phyloP scores from a whole-genome alignment of 1,284 basidiomycete species.

The Microbotryum lychnidis-dioicae region DNA sequence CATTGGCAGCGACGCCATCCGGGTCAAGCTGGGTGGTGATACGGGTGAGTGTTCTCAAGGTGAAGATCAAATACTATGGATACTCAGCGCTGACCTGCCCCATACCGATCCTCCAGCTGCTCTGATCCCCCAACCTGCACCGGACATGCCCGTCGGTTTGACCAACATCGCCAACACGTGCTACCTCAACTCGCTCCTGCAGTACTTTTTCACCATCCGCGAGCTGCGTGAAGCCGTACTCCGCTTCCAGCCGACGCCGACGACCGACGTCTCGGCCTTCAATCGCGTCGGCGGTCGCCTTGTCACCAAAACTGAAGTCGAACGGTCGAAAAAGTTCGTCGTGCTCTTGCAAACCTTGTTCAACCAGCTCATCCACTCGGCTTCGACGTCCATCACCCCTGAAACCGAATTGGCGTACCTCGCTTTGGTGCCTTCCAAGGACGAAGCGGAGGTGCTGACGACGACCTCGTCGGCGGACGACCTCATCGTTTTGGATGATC shows the following conservation, averaged over 20 bases:
- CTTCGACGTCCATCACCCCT: conserved; percentile 64
- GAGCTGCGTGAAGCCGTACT: conserved; percentile 69
- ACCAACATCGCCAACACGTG: conserved; percentile 91
- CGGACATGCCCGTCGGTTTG: conserved; percentile 70
- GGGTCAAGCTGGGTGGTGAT: not conserved
- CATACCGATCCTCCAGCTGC: not conserved
- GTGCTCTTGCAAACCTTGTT: conserved; percentile 69
- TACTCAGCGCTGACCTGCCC: not conserved
- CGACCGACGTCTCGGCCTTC: conserved; percentile 48
- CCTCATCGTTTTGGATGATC: too few species aligned
- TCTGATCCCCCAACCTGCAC: conserved; percentile 9
- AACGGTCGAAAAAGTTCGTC: conserved; percentile 75
- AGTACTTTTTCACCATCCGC: conserved; percentile 92
- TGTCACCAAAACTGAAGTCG: conserved; percentile 68
- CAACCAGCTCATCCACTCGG: conserved; percentile 61
- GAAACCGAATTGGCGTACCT: conserved; percentile 80
- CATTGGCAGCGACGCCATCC: not conserved
- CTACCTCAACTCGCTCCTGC: conserved; percentile 78
- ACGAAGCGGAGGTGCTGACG: conserved; percentile 47
- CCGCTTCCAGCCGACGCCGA: conserved; percentile 43
- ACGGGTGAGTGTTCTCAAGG: not conserved
- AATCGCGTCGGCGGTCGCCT: conserved; percentile 77
- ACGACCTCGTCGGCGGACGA: not conserved
- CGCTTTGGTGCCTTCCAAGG: conserved; percentile 80
- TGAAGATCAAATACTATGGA: too few species aligned